phyloP scores from a whole-genome alignment of 202 grass and related monocot genomes.

The Dendrocalamus latiflorus region DNA sequence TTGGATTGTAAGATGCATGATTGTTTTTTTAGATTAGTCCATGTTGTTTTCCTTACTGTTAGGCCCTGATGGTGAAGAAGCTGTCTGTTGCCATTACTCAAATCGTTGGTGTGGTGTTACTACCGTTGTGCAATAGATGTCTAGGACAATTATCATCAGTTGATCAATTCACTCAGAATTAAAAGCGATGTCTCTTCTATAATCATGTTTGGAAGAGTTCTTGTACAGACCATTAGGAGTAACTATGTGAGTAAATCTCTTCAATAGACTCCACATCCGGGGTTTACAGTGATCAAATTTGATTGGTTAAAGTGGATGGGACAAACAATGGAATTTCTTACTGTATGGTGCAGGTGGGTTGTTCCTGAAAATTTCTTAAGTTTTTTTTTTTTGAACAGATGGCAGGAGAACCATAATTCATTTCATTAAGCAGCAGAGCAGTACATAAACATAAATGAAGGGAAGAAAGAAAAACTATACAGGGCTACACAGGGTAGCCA shows the following conservation, averaged over 20 bases:
- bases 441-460: no score
- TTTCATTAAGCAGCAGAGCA: no score
- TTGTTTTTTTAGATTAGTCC: background rate
- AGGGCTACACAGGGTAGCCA: no score
- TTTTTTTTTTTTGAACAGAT: no score
- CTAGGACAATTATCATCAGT: background rate
- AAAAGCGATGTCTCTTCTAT: background rate
- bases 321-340: background rate
- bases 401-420: no score
- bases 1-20: background rate
- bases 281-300: background rate
- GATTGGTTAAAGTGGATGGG: background rate
- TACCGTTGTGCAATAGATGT: background rate
- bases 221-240: background rate
- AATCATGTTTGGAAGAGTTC: background rate
- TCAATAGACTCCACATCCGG: background rate
- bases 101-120: background rate
- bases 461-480: no score
- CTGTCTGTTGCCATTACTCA: background rate
- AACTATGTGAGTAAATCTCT: background rate
- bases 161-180: background rate
- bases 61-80: background rate
- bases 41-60: background rate
- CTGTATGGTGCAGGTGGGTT: background rate
- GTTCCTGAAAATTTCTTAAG: background rate